Conservation (phyloP, 2,329 filamentous ascomycete species). For the Alternaria brassicae region DNA sequence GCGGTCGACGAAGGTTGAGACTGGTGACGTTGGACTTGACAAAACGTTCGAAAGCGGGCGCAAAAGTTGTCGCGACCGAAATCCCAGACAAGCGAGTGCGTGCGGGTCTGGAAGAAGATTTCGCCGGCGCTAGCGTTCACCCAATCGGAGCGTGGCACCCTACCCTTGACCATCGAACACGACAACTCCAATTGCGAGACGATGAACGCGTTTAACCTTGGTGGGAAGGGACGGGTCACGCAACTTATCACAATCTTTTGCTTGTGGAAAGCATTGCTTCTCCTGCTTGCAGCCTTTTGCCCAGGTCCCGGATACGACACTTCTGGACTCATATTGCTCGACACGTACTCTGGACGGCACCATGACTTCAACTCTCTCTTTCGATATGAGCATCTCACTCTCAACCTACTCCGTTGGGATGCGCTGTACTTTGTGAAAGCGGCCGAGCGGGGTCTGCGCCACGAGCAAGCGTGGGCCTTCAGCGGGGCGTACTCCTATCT, state of each 20-base stretch:
- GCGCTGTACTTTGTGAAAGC: conserved; percentile 75
- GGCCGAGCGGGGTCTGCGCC: conserved; percentile 69
- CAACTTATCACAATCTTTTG: conserved; percentile 55
- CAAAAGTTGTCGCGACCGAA: conserved; percentile 26
- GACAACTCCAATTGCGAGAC: neutral
- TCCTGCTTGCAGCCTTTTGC: conserved; percentile 66
- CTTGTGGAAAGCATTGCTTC: conserved; percentile 71
- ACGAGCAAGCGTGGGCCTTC: conserved; percentile 89
- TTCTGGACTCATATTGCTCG: conserved; percentile 66
- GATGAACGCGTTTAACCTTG: neutral
- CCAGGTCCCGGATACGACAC: conserved; percentile 76
- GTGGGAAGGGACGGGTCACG: conserved; percentile 1
- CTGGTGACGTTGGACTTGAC: conserved; percentile 34
- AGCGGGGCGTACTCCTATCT: conserved; percentile 63
- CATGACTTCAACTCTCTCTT: conserved; percentile 24
- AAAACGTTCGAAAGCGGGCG: conserved; percentile 19
- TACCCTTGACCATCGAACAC: conserved; percentile 5
- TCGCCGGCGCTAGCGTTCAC: conserved; percentile 22
- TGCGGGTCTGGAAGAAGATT: conserved; percentile 13
- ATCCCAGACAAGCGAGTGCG: conserved; percentile 31
- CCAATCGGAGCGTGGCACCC: conserved; percentile 21
- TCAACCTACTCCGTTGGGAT: conserved; percentile 78
- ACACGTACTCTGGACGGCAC: conserved; percentile 30
- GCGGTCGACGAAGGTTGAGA: conserved; percentile 44
- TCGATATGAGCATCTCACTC: conserved; percentile 50